Conservation (phyloP, 1,284 basidiomycete genomes). For the Tetrapyrgos nigripes region DNA sequence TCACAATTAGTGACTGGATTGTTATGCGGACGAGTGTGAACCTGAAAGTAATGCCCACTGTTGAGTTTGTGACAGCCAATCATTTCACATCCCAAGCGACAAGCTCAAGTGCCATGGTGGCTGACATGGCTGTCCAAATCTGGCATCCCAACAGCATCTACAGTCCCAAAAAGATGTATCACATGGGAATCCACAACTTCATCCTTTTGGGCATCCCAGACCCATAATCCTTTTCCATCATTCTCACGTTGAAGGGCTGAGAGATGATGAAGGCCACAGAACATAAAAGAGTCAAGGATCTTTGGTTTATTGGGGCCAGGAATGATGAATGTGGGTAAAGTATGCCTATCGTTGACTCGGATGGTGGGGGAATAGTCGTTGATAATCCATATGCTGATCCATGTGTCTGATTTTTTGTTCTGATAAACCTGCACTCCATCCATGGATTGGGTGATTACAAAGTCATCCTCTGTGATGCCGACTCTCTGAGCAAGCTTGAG, state of each 20-base stretch:
- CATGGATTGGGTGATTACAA: constrained; percentile 32
- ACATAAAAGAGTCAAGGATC: constrained; percentile 43
- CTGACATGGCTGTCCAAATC: constrained; percentile 39
- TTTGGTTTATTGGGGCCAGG: constrained; percentile 41
- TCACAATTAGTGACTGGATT: neutral
- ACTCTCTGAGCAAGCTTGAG: constrained; percentile 20
- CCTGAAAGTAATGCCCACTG: constrained; percentile 14
- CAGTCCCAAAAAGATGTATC: constrained; percentile 32
- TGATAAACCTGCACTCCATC: constrained; percentile 42
- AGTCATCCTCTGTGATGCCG: constrained; percentile 31
- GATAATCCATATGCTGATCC: constrained; percentile 34
- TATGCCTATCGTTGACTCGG: constrained; percentile 27
- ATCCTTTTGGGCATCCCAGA: constrained; percentile 33
- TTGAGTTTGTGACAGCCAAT: constrained; percentile 33
- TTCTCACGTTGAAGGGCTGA: constrained; percentile 33
- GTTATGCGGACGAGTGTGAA: neutral
- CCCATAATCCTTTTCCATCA: constrained; percentile 23
- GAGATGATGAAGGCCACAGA: constrained; percentile 39
- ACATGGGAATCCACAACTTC: constrained; percentile 15
- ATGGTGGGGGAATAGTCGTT: constrained; percentile 22
- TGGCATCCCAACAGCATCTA: constrained; percentile 25
- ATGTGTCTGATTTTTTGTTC: constrained; percentile 38
- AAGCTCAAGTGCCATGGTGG: constrained; percentile 34
- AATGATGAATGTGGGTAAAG: constrained; percentile 35
- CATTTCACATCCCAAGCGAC: constrained; percentile 31